Evolutionary conservation across 1,284 basidiomycete genomes (phyloP), one percentile per base, ranked within the genome.

Genomic region (Phylloboletellus chloephorus): DNA sequence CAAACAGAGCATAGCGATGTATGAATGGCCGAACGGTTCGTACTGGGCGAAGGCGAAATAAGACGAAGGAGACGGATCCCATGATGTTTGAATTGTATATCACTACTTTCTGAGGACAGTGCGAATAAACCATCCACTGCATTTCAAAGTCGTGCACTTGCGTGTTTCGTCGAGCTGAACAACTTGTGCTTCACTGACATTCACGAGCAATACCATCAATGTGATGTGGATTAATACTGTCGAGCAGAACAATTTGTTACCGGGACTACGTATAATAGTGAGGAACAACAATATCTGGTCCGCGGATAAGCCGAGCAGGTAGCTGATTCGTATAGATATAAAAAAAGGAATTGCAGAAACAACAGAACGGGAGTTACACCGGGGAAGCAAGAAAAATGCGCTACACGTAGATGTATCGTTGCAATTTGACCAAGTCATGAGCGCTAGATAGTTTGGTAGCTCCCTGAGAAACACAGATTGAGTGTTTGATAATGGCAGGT

Each of bases 21-120:
- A 73, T 52, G 79, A 86, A 61, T 88, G 75, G 74, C 86, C 86
- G 3, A 68, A 77, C 53, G 85, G 85, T 3, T 73, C 75, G 5
- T 88, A 87, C 58, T 88, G 85, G 85, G 67, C 60, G 16, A 35
- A 42, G 56, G 60, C 21, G 44, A 57, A 21, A 38, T 43, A 24
- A 48, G 29, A 33, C 34, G 28, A 37, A 24, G 12, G 17, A 7
- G 10, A 28, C 13, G 21, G 10, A 33, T 21, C 16, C 4, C 8
- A 23, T 11, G 29, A 26, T 28, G 20, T 16, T 15, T 22, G 7
- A 31, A 40, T 31, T 13, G 2, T 43, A 35, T 44, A 40, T 44
- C 20, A 38, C 41, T 31, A 33, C 26, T 24, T 25, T 28, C 11
- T 44, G 30, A 17, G 11, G 24, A 17, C 13, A 13, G 12, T 20